phyloP scores from a whole-genome alignment of 164 flowering plant genomes.

The Tetrastigma voinierianum region DNA sequence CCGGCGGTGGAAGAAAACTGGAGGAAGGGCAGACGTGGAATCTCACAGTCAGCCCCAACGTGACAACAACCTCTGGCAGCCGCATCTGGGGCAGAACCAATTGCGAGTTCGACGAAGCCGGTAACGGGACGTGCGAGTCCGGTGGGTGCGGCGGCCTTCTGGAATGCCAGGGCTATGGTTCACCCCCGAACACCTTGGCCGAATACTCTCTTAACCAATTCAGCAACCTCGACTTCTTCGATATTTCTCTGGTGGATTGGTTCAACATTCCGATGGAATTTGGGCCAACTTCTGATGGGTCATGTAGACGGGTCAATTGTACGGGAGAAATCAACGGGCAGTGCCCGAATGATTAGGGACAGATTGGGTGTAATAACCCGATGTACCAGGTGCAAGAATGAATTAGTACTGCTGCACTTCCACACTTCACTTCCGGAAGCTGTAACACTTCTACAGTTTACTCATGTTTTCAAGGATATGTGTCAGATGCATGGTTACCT shows the following conservation, averaged over 20 bases:
- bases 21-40: conserved; percentile 19
- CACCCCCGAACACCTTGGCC: conserved; percentile 21
- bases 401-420: conserved; percentile 13
- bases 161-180: conserved; percentile 11
- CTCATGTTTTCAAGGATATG: not conserved
- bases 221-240: conserved; percentile 19
- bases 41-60: conserved; percentile 8
- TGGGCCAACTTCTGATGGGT: conserved; percentile 10
- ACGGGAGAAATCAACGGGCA: conserved; percentile 18
- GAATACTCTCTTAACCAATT: conserved; percentile 23
- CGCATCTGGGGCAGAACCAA: conserved; percentile 27
- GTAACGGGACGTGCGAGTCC: conserved; percentile 22
- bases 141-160: conserved; percentile 26
- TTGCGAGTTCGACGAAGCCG: conserved; percentile 21
- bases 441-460: conserved; percentile 15
- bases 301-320: conserved; percentile 11
- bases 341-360: conserved; percentile 13
- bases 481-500: no score
- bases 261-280: conserved; percentile 29
- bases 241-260: conserved; percentile 26
- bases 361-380: conserved; percentile 20
- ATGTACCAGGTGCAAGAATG: conserved; percentile 12
- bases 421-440: conserved; percentile 8
- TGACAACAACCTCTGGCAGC: not conserved
- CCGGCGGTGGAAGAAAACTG: conserved; percentile 23